Base-by-base conservation (phyloP, 78 protist species). In the Planoprotostelium fungivorum region DNA sequence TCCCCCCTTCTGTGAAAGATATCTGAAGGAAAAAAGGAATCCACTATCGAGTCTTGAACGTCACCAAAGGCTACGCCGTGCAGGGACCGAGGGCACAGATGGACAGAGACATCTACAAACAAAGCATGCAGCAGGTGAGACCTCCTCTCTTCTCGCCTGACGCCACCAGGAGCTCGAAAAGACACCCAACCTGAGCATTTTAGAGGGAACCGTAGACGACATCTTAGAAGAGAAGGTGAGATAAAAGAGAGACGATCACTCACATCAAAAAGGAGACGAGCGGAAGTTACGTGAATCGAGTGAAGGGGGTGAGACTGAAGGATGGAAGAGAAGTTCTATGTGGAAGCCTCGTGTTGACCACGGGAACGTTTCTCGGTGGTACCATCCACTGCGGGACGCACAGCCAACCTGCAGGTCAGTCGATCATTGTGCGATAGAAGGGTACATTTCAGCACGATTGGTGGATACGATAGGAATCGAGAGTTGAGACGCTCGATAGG, bases 281-380 rank as follows among this genome's bases (percentile, higher is more conserved):
- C 23, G 88, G 31, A 31, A 35, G 34, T 29, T 29, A 1, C 37
- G 1, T 5, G 29, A 83, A 89, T 5, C 29, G n/a, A 28, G 91
- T 92, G 38, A 35, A 38, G 63, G 94, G 96, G 35, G 87, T 94
- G 28, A n/a, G 38, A n/a, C 31, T 90, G 34, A 29, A 88, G 1
- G 90, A 91, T 86, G 96, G 97, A 34, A 35, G 73, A 28, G 86
- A 73, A 0, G 31, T 96, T 0, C 84, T 28, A 28, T 28, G 92
- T 0, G 38, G 83, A 0, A 87, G 90, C 0, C 96, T 95, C 1
- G 92, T 98, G 1, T 29, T 98, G 84, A 97, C 99, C 9, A 98
- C 99, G 1, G 99, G 99, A 36, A 98, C 99, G 10, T 98, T 98
- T 38, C 89, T 98, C 38, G 96, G 98, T 25, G 99, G 98, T 9